phyloP scores from a whole-genome alignment of 768 basidiomycete species.

The Rhodotorula kratochvilovae region DNA sequence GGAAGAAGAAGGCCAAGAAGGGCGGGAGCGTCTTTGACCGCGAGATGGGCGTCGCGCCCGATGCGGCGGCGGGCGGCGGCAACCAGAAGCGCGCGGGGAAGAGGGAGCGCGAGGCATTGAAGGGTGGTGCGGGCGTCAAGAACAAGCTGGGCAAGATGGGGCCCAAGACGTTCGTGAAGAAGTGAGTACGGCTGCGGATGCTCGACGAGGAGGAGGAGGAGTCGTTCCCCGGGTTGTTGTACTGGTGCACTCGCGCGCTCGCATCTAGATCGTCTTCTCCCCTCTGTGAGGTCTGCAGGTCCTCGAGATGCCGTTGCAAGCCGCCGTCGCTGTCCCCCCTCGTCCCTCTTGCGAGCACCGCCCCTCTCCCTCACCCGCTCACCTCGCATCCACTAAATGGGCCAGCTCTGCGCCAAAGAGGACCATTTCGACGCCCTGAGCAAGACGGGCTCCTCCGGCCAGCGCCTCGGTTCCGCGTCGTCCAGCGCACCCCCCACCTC shows the following conservation, averaged over 20 bases:
- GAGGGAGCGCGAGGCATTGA: constrained; percentile 25
- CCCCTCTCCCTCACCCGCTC: not conserved
- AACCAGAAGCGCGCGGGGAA: constrained; percentile 18
- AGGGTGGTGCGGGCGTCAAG: constrained; percentile 20
- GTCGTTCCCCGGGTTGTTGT: too few relatives aligned
- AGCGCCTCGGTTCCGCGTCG: constrained; percentile 2
- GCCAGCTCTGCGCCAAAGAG: constrained; percentile 26
- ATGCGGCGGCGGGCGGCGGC: not conserved
- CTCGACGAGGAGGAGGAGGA: not conserved
- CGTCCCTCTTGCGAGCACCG: not conserved
- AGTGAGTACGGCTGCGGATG: not conserved
- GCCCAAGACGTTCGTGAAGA: constrained; percentile 2
- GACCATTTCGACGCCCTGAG: constrained; percentile 27
- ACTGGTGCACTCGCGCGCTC: too few relatives aligned
- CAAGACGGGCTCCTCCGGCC: not conserved
- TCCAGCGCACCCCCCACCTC: not conserved
- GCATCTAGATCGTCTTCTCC: too few relatives aligned
- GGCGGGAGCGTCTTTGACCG: constrained; percentile 10
- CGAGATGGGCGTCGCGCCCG: constrained; percentile 22
- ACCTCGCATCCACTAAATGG: constrained; percentile 2
- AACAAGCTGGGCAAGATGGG: constrained; percentile 26
- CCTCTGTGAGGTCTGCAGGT: too few relatives aligned
- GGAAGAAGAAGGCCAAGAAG: constrained; percentile 19
- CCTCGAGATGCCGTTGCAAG: too few relatives aligned
- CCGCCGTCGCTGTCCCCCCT: not conserved